phyloP scores from a whole-genome alignment of 2,329 filamentous ascomycete species.

The Talaromyces sp. region DNA sequence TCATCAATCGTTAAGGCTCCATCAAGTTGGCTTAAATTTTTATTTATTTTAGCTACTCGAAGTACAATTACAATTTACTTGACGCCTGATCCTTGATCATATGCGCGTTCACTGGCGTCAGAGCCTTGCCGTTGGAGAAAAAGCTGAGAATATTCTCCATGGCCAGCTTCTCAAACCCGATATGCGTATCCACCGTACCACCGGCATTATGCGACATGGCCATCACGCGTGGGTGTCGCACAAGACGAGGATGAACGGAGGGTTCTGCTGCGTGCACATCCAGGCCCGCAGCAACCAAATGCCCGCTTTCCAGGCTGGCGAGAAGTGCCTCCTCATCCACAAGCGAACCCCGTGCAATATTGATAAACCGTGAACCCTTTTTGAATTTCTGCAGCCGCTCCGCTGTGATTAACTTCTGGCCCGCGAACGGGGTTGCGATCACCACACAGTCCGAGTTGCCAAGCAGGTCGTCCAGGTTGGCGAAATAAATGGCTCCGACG shows the following conservation, averaged over 20 bases:
- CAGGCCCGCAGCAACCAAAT: conserved; percentile 43
- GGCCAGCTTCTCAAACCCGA: conserved; percentile 42
- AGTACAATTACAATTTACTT: background rate
- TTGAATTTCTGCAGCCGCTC: conserved; percentile 43
- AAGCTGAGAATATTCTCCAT: conserved; percentile 44
- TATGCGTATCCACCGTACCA: conserved; percentile 44
- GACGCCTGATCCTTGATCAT: conserved; percentile 33
- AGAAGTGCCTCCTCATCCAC: conserved; percentile 49
- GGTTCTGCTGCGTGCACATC: conserved; percentile 54
- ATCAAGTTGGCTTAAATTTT: background rate
- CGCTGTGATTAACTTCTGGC: conserved; percentile 37
- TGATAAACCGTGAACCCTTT: conserved; percentile 44
- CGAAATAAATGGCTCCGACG: conserved; percentile 35
- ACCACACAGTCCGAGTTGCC: conserved; percentile 37
- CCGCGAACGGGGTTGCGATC: conserved; percentile 34
- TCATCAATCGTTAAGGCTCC: background rate
- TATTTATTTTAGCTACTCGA: background rate
- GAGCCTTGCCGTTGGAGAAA: conserved; percentile 27
- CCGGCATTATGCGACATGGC: conserved; percentile 46
- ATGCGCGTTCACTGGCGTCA: conserved; percentile 57
- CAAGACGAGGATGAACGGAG: conserved; percentile 41
- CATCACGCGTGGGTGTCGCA: conserved; percentile 38
- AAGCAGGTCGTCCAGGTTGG: conserved; percentile 37
- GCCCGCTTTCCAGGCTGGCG: conserved; percentile 42
- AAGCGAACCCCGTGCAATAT: conserved; percentile 49